Conservation (phyloP, 495 filamentous ascomycete genomes). For the Bacidia rubella region DNA sequence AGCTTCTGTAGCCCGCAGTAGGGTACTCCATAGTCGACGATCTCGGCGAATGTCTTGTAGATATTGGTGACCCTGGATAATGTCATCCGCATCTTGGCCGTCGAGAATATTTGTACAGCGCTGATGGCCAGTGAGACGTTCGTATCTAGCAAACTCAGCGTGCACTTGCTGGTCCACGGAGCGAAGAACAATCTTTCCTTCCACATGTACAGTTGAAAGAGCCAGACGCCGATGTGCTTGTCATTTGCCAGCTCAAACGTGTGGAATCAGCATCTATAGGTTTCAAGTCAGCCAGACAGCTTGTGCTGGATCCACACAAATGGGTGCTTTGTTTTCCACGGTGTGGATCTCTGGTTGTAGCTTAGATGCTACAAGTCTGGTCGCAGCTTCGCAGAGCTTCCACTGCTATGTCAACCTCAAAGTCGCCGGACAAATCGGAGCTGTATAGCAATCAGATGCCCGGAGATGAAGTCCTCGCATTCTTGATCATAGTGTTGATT, state of each 20-base stretch:
- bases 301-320: constrained; percentile 29
- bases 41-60: constrained; percentile 32
- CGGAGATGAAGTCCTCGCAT: constrained; percentile 27
- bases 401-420: no score
- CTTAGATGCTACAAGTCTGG: no score
- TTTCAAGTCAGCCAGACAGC: constrained; percentile 28
- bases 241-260: constrained; percentile 20
- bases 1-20: constrained; percentile 35
- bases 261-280: constrained; percentile 10
- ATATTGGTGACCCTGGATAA: constrained; percentile 37
- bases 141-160: constrained; percentile 31
- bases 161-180: constrained; percentile 16
- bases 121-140: constrained; percentile 28
- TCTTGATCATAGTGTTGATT: constrained; percentile 31
- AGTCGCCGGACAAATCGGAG: constrained; percentile 37
- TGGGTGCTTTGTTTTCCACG: constrained; percentile 28
- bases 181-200: constrained; percentile 23
- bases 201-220: constrained; percentile 15
- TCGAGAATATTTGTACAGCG: constrained; percentile 30
- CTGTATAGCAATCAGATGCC: constrained; percentile 35
- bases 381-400: no score
- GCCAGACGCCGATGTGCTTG: background rate
- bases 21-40: constrained; percentile 34
- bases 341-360: constrained; percentile 26
- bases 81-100: constrained; percentile 29